Evolutionary conservation across 257 asterid genomes (phyloP).

Genomic region (Gynochthodes officinalis): DNA sequence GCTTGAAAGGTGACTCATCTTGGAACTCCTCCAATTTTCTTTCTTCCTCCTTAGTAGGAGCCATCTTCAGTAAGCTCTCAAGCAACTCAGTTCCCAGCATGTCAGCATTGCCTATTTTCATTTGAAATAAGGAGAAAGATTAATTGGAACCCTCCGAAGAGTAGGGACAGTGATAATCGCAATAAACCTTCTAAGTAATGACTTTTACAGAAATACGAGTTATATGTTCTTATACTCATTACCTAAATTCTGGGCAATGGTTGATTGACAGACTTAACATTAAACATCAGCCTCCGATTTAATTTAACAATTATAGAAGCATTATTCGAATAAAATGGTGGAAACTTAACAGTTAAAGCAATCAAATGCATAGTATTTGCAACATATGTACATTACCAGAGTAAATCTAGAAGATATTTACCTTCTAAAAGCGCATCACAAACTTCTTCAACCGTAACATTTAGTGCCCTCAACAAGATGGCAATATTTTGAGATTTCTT

Average conservation of each 20-base stretch:
- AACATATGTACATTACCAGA: background rate
- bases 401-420: slow-evolving; percentile 12
- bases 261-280: background rate
- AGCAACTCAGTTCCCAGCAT: slow-evolving; percentile 68
- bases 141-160: background rate
- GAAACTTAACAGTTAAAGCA: background rate
- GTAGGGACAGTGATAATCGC: background rate
- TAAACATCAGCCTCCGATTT: background rate
- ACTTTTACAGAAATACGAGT: no score
- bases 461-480: slow-evolving; percentile 64
- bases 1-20: slow-evolving; percentile 51
- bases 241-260: background rate
- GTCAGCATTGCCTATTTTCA: slow-evolving; percentile 57
- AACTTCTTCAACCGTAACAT: slow-evolving; percentile 69
- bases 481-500: slow-evolving; percentile 82
- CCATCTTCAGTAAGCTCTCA: slow-evolving; percentile 73
- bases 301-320: background rate
- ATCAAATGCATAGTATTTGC: background rate
- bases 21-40: slow-evolving; percentile 52
- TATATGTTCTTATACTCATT: no score
- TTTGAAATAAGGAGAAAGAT: background rate
- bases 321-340: background rate
- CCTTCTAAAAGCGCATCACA: slow-evolving; percentile 84
- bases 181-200: no score
- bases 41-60: slow-evolving; percentile 75